Conservation (phyloP, 176 grass and related monocot genomes). For the Bonia amplexicaulis region DNA sequence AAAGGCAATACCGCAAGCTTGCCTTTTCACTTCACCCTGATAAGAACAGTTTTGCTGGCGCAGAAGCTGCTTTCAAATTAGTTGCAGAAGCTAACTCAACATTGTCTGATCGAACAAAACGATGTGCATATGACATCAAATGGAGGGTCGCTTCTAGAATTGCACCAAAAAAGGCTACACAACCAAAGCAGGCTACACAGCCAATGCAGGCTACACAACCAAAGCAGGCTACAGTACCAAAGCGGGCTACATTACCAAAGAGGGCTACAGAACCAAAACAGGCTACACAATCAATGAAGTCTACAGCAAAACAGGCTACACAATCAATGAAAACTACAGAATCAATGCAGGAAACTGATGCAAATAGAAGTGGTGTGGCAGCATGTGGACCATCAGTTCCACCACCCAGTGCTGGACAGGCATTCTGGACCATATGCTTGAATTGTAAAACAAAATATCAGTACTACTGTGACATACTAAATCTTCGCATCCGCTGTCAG, state of each 20-base stretch:
- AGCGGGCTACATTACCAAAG: not conserved
- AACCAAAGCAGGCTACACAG: constrained; percentile 1
- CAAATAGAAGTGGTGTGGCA: constrained; percentile 16
- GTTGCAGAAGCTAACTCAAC: constrained; percentile 69
- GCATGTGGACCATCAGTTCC: constrained; percentile 27
- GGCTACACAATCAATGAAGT: not conserved
- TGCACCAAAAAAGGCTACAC: constrained; percentile 19
- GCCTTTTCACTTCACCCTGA: constrained; percentile 80
- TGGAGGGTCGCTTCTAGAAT: constrained; percentile 25
- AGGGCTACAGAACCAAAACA: not conserved
- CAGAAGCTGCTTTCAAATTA: constrained; percentile 86
- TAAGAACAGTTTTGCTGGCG: constrained; percentile 64
- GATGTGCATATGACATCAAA: constrained; percentile 64
- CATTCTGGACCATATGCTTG: constrained; percentile 74
- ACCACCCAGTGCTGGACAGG: constrained; percentile 19
- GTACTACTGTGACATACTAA: constrained; percentile 36
- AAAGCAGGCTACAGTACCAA: not conserved
- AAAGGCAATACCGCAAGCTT: constrained; percentile 73
- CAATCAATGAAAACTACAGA: constrained; percentile 15
- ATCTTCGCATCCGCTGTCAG: constrained; percentile 44
- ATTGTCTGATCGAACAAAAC: constrained; percentile 65
- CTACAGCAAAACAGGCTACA: constrained; percentile 2
- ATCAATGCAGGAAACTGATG: constrained; percentile 15
- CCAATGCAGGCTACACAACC: not conserved
- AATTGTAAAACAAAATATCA: constrained; percentile 55